Conservation (phyloP, 805 yeast genomes). For the Metschnikowia gelsemii region DNA sequence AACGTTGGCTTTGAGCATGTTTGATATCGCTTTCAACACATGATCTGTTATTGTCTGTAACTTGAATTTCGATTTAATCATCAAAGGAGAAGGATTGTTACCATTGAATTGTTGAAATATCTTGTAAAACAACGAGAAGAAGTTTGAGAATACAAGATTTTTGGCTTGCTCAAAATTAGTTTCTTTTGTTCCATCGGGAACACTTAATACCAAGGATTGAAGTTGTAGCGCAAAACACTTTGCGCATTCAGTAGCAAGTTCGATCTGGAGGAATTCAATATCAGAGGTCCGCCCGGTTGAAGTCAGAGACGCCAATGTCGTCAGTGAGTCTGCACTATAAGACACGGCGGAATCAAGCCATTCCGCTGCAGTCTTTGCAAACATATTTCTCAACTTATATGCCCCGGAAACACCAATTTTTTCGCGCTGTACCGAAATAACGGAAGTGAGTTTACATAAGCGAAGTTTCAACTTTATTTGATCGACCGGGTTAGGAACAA, state of each 20-base stretch:
- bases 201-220: slow-evolving; percentile 56
- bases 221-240: slow-evolving; percentile 56
- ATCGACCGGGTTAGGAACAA: slow-evolving; percentile 29
- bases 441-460: slow-evolving; percentile 39
- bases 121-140: slow-evolving; percentile 60
- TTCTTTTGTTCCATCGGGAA: slow-evolving; percentile 54
- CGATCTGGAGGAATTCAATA: slow-evolving; percentile 49
- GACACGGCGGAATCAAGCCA: slow-evolving; percentile 58
- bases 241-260: slow-evolving; percentile 64
- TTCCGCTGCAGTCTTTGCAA: slow-evolving; percentile 45
- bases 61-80: slow-evolving; percentile 47
- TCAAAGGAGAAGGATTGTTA: slow-evolving; percentile 17
- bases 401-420: slow-evolving; percentile 45
- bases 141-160: slow-evolving; percentile 64
- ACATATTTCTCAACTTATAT: slow-evolving; percentile 45
- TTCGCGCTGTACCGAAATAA: slow-evolving; percentile 34
- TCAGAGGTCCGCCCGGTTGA: slow-evolving; percentile 32
- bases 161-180: slow-evolving; percentile 53
- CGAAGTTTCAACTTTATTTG: slow-evolving; percentile 43
- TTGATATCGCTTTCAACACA: slow-evolving; percentile 63
- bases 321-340: slow-evolving; percentile 23
- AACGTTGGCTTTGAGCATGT: slow-evolving; percentile 67
- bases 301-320: background rate
- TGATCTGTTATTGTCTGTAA: slow-evolving; percentile 57
- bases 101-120: slow-evolving; percentile 47